A percentile compares a stretch with the other conserved stretches of the same genome.
Conservation (phyloP, 352 stramenopile genomes). For the Discostella stelligera region DNA sequence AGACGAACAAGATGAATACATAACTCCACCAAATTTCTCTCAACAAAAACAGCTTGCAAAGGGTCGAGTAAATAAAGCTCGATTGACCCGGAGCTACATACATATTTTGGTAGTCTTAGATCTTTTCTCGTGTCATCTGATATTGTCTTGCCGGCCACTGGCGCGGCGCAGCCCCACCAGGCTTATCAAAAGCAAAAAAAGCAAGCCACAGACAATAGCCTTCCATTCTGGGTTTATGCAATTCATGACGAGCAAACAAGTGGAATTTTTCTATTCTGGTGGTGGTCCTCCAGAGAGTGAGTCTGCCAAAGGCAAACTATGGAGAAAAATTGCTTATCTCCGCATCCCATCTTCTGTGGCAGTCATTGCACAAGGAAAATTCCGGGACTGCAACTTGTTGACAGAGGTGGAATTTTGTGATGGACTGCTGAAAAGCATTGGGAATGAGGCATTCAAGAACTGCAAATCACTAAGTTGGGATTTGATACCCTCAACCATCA, state of each 20-base stretch:
- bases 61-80: no score
- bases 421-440: conserved; percentile 12
- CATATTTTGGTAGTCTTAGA: not conserved
- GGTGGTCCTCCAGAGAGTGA: not conserved
- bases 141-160: no score
- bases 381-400: not conserved
- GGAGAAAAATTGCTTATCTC: not conserved
- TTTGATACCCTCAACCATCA: conserved; percentile 19
- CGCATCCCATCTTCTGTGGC: not conserved
- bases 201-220: no score
- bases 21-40: no score
- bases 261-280: not conserved
- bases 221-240: no score
- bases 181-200: no score
- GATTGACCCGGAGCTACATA: no score
- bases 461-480: no score
- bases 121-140: no score
- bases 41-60: no score
- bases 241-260: not conserved
- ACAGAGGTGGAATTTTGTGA: conserved; percentile 11
- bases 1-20: no score
- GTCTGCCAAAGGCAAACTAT: not conserved
- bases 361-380: not conserved
- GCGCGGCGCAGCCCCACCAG: no score
- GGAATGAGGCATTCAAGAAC: not conserved